Base-by-base conservation (phyloP, 2,329 filamentous ascomycete species). In the Aspergillus piperis region DNA sequence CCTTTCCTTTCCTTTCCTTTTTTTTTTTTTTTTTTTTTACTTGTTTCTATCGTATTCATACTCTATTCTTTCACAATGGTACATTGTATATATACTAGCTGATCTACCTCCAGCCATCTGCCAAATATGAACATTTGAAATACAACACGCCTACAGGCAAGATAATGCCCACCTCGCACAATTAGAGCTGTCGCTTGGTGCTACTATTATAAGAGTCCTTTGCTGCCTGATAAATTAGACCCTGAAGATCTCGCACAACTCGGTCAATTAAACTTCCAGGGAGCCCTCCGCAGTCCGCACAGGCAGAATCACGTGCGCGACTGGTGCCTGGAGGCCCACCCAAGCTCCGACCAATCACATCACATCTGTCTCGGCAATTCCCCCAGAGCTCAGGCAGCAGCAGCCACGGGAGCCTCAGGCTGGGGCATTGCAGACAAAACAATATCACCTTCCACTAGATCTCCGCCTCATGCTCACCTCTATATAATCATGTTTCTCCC, bases 251-350 rank as follows among this genome's bases (percentile, higher is more conserved):
- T 13, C 17, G 17, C 17, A 17, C 8, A 52, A 52, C 25, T 2
- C 10, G 39, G 30, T 11, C 10, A 36, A 36, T n/a, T n/a, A 13
- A 32, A 13, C 11, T 32, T 32, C 30, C 30, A 32, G 4, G 30
- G 30, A 11, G 10, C 8, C 32, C 32, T 36, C 32, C 32, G 30
- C 51, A 23, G 38, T 32, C 30, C 30, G 32, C 52, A 23, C 52
- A 54, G 52, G 52, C 52, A 54, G 19, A 49, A 27, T 54, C 52
- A 54, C 52, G 52, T 54, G 39, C 13, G 8, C 3, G 1, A 13
- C 38, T 27, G 52, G 52, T 54, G 52, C 52, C 52, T 54, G 52
- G 52, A 36, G 25, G 15, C 32, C 52, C 52, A 44, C 52, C 8
- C 10, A 23, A 42, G 52, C 52, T 44, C 38, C 2, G 10, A 2